Percentiles rank a stretch among this genome's conserved stretches.
Conservation (phyloP, 768 basidiomycete species). For the Pisolithus orientalis region DNA sequence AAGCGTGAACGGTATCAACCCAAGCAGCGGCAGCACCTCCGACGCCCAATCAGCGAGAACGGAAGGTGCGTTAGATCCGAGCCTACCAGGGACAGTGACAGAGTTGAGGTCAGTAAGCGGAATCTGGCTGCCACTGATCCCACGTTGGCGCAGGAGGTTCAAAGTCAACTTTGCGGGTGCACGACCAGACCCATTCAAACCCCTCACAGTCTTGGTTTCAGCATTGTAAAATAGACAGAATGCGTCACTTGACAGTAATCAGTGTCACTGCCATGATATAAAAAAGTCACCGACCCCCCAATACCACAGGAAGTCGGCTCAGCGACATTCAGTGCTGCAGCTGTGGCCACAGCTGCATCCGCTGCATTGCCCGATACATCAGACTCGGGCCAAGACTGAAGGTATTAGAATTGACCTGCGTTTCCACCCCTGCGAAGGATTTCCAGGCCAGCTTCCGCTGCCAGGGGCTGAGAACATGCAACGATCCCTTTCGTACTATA, state of each 20-base stretch:
- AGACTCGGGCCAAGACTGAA: not conserved
- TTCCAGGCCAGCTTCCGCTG: slow-evolving; percentile 87
- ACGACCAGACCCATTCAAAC: slow-evolving; percentile 87
- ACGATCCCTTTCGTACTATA: slow-evolving; percentile 86
- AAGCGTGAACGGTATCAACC: slow-evolving; percentile 79
- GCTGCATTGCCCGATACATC: slow-evolving; percentile 36
- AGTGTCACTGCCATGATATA: slow-evolving; percentile 5
- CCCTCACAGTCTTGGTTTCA: slow-evolving; percentile 73
- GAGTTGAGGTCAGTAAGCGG: slow-evolving; percentile 79
- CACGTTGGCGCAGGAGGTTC: slow-evolving; percentile 63
- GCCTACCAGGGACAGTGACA: slow-evolving; percentile 78
- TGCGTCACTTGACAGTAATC: slow-evolving; percentile 52
- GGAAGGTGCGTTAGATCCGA: not conserved
- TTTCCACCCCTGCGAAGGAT: slow-evolving; percentile 92
- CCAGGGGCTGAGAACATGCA: slow-evolving; percentile 85
- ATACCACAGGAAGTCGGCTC: slow-evolving; percentile 90
- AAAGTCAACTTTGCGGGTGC: slow-evolving; percentile 77
- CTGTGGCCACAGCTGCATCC: slow-evolving; percentile 91
- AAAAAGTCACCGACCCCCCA: slow-evolving; percentile 55
- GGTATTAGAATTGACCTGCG: slow-evolving; percentile 55
- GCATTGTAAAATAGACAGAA: slow-evolving; percentile 94
- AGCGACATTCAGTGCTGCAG: slow-evolving; percentile 88
- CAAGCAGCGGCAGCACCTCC: slow-evolving; percentile 91
- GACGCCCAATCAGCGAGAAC: slow-evolving; percentile 11
- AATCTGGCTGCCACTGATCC: slow-evolving; percentile 62